phyloP scores from a whole-genome alignment of 1,284 basidiomycete genomes.

The Trichosporon coremiiforme region DNA sequence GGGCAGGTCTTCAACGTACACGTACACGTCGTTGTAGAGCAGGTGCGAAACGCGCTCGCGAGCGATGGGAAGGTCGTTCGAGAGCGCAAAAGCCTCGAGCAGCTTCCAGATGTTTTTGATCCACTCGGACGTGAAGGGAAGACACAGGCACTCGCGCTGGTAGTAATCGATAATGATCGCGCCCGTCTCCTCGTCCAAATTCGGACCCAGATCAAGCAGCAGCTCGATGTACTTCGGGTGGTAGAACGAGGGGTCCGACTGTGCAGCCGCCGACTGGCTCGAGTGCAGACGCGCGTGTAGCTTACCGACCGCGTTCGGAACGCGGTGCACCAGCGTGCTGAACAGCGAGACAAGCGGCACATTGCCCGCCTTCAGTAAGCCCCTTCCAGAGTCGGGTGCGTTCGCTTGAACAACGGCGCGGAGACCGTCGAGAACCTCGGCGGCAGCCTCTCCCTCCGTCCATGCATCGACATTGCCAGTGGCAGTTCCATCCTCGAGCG shows the following conservation, averaged over 20 bases:
- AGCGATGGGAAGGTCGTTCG: slow-evolving; percentile 40
- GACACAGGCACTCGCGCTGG: slow-evolving; percentile 56
- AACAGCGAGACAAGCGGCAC: slow-evolving; percentile 35
- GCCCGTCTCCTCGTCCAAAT: slow-evolving; percentile 56
- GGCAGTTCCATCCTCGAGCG: slow-evolving; percentile 33
- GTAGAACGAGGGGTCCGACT: slow-evolving; percentile 33
- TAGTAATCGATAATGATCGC: slow-evolving; percentile 58
- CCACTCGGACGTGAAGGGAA: slow-evolving; percentile 59
- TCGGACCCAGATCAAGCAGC: slow-evolving; percentile 52
- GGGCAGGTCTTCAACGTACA: slow-evolving; percentile 54
- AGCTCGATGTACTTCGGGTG: slow-evolving; percentile 54
- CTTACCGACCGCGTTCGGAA: slow-evolving; percentile 45
- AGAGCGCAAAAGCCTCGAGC: slow-evolving; percentile 54
- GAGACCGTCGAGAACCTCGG: slow-evolving; percentile 44
- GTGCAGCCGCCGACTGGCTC: not conserved
- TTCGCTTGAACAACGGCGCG: slow-evolving; percentile 36
- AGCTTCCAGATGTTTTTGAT: slow-evolving; percentile 57
- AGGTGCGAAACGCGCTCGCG: slow-evolving; percentile 48
- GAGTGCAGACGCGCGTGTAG: slow-evolving; percentile 39
- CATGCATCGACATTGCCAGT: slow-evolving; percentile 43
- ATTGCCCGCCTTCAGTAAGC: slow-evolving; percentile 21
- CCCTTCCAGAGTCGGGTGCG: slow-evolving; percentile 18
- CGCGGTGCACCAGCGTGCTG: slow-evolving; percentile 40
- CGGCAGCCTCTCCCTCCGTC: slow-evolving; percentile 48
- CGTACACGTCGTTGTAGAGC: slow-evolving; percentile 56